phyloP scores from a whole-genome alignment of 352 stramenopile species.

The Phytopythium vexans region DNA sequence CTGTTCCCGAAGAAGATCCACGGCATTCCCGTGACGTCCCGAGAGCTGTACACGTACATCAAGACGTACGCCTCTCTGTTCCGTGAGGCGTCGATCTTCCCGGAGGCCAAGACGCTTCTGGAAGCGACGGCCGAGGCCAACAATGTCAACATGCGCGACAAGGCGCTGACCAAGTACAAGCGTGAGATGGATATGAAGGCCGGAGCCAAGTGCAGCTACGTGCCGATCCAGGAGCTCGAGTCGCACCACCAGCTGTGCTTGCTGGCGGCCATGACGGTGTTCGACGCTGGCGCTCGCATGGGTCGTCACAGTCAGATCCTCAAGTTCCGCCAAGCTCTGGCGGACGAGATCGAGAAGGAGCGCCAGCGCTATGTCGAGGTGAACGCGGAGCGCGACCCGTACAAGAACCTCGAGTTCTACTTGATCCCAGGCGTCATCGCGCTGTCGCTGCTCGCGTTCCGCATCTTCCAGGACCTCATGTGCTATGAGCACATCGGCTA shows the following conservation, averaged over 20 bases:
- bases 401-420: slow-evolving; percentile 94
- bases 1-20: slow-evolving; percentile 95
- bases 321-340: slow-evolving; percentile 77
- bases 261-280: slow-evolving; percentile 83
- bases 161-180: slow-evolving; percentile 89
- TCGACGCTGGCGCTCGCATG: slow-evolving; percentile 96
- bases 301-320: slow-evolving; percentile 90
- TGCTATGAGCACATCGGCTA: slow-evolving; percentile 86
- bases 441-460: slow-evolving; percentile 85
- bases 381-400: slow-evolving; percentile 95
- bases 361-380: slow-evolving; percentile 91
- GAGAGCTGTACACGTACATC: slow-evolving; percentile 95
- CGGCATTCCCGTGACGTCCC: slow-evolving; percentile 89
- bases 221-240: slow-evolving; percentile 87
- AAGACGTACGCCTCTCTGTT: slow-evolving; percentile 97
- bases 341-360: slow-evolving; percentile 88
- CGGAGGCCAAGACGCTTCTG: slow-evolving; percentile 96
- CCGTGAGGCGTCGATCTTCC: slow-evolving; percentile 94
- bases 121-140: slow-evolving; percentile 97
- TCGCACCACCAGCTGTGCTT: slow-evolving; percentile 85
- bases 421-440: slow-evolving; percentile 90
- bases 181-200: slow-evolving; percentile 92
- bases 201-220: slow-evolving; percentile 83
- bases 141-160: slow-evolving; percentile 94
- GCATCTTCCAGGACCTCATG: slow-evolving; percentile 80